Evolutionary conservation across 2,329 filamentous ascomycete species (phyloP).

Genomic region (Neonectria faginata): DNA sequence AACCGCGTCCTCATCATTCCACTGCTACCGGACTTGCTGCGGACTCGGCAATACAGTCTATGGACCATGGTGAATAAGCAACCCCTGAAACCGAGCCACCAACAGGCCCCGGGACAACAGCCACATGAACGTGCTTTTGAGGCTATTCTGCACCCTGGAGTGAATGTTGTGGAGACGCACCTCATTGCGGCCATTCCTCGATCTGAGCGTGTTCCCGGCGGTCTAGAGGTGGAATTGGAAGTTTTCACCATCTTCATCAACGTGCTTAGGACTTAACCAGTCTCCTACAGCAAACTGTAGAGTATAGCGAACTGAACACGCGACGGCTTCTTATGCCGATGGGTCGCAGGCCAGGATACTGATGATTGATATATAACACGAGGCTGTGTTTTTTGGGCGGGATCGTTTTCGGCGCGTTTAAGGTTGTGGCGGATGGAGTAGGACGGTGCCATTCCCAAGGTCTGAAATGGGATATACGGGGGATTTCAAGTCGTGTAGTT

Average conservation of each 20-base stretch:
- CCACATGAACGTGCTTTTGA: conserved; percentile 79
- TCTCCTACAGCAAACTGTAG: conserved; percentile 6
- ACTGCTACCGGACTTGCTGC: conserved; percentile 70
- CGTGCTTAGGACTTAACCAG: conserved; percentile 63
- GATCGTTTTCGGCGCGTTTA: conserved; percentile 22
- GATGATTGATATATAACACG: conserved; percentile 21
- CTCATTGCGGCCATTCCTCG: conserved; percentile 77
- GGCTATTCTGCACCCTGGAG: conserved; percentile 74
- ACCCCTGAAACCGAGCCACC: conserved; percentile 62
- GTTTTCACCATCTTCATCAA: conserved; percentile 82
- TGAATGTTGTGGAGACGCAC: conserved; percentile 84
- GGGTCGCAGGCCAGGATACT: conserved; percentile 3
- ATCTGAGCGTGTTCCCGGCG: conserved; percentile 66
- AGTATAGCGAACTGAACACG: conserved; percentile 18
- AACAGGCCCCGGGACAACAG: conserved; percentile 67
- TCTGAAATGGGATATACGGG: conserved; percentile 11
- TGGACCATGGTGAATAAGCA: conserved; percentile 79
- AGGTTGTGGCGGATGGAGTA: conserved; percentile 6
- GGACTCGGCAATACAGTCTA: conserved; percentile 78
- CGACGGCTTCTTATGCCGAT: conserved; percentile 2
- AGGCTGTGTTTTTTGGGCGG: conserved; percentile 7
- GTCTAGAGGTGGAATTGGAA: conserved; percentile 79
- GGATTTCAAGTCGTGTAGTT: conserved; percentile 1
- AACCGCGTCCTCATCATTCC: conserved; percentile 79
- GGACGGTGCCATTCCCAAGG: conserved; percentile 10